Evolutionary conservation across 148 eudicot genomes (phyloP), one percentile per base, ranked within the genome.

Genomic region (Camellia japonica): DNA sequence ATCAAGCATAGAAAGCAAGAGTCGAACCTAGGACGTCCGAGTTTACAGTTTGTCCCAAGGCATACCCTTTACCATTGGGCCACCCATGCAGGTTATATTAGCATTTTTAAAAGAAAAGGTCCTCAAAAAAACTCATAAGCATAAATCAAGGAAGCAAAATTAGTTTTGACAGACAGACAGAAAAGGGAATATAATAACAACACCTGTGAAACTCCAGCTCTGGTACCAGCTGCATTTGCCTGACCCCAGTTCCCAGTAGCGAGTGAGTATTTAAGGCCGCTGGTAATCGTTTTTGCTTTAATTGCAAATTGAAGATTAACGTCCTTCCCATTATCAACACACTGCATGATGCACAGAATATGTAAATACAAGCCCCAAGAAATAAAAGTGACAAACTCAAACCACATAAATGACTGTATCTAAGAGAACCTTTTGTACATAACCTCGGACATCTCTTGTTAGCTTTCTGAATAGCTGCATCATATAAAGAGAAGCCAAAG

Each of bases 201-300:
- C 38, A 89, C 91, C 93, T 96, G 98, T 5, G 99, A 96, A 84
- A 96, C 99, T 59, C 99, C 99, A 76, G 99, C 97, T 81, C 99
- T 92, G 51, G 99, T 96, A 73, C 99, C 99, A 69, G 99, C 99
- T 13, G 95, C 99, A 86, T 96, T 96, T 80, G 98, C 98, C 81
- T 91, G 95, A 30, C 99, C 99, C 99, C 99, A 96, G 76, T 96
- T 96, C 42, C 99, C 99, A 83, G 99, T 96, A 68, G 99, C 97
- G 81, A 96, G 94, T 12, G 99, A 93, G 76, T 94, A 96, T 69
- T 96, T 96, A 61, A 96, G 95, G 66, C 99, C 99, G 87, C 99
- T 96, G 71, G 99, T 94, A 74, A 96, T 91, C 13, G 99, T 96
- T 85, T 96, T 96, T 60, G 99, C 99, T 79, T 96, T 96, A 73